Conservation (phyloP, 2,329 filamentous ascomycete species). For the Zymoseptoria brevis region DNA sequence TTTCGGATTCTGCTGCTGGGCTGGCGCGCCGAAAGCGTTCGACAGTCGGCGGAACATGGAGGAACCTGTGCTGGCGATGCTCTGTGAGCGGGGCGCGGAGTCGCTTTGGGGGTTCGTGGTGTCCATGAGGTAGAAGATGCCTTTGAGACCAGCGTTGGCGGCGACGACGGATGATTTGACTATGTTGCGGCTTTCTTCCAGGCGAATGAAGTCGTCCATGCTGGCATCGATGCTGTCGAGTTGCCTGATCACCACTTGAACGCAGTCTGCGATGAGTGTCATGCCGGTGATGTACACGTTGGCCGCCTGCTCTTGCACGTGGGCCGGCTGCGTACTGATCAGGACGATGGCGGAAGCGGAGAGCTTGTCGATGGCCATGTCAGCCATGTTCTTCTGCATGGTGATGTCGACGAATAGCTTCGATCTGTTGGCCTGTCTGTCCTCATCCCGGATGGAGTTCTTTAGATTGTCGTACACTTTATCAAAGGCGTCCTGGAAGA, state of each 20-base stretch:
- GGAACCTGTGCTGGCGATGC: conserved; percentile 22
- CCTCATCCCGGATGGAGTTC: conserved; percentile 27
- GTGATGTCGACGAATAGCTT: conserved; percentile 38
- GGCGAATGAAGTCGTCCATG: conserved; percentile 39
- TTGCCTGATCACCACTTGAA: conserved; percentile 35
- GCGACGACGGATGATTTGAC: conserved; percentile 37
- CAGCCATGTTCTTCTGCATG: conserved; percentile 39
- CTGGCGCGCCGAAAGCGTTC: conserved; percentile 22
- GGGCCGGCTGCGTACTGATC: conserved; percentile 35
- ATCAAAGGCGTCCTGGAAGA: conserved; percentile 41
- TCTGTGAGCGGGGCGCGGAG: conserved; percentile 16
- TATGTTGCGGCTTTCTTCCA: conserved; percentile 38
- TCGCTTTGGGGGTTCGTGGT: conserved; percentile 10
- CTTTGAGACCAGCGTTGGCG: conserved; percentile 36
- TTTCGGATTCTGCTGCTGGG: conserved; percentile 4
- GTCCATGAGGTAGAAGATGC: conserved; percentile 41
- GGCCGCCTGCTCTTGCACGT: conserved; percentile 35
- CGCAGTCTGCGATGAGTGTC: conserved; percentile 39
- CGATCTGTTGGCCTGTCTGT: conserved; percentile 24
- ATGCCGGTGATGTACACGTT: conserved; percentile 40
- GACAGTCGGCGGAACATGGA: conserved; percentile 28
- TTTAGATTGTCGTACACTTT: conserved; percentile 39
- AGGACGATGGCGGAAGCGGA: conserved; percentile 37
- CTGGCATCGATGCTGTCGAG: conserved; percentile 34
- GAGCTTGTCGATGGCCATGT: conserved; percentile 41